These are phyloP conservation scores for Diaporthe amygdali DNA, from an alignment of 2,329 filamentous ascomycete genomes.

Conservation along the genomic window DNA sequence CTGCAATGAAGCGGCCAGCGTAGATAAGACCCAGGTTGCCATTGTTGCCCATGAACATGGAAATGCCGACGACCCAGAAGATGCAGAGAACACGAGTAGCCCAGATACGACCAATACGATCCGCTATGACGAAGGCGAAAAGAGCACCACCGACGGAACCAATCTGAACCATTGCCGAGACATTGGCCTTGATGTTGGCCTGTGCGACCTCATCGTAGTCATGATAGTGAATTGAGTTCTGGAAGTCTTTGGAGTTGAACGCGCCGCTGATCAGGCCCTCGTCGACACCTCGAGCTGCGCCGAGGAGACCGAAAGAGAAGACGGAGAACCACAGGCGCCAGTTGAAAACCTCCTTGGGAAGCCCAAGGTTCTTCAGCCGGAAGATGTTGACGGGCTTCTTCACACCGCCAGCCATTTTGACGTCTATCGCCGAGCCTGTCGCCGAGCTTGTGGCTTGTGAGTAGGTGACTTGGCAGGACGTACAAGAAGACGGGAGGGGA, in stretches of 20 bases:
- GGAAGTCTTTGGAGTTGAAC: constrained; percentile 70
- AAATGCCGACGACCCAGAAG: constrained; percentile 63
- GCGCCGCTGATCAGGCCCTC: constrained; percentile 79
- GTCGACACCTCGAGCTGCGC: constrained; percentile 79
- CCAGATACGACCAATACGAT: constrained; percentile 67
- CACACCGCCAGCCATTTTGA: constrained; percentile 53
- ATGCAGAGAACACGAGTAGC: constrained; percentile 63
- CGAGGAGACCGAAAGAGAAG: constrained; percentile 75
- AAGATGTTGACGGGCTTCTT: constrained; percentile 69
- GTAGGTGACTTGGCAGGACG: neutral
- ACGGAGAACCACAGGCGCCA: constrained; percentile 82
- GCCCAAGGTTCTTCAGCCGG: constrained; percentile 65
- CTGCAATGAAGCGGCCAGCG: constrained; percentile 69
- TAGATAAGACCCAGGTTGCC: constrained; percentile 64
- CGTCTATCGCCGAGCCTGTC: constrained; percentile 8
- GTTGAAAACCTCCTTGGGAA: constrained; percentile 75
- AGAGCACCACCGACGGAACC: constrained; percentile 76
- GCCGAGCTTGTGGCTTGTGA: constrained; percentile 1
- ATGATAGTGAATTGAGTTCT: constrained; percentile 61
- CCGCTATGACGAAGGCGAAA: constrained; percentile 64
- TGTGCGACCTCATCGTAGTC: constrained; percentile 56
- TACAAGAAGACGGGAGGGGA: neutral
- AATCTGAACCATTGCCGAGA: constrained; percentile 82
- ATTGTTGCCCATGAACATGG: constrained; percentile 61
- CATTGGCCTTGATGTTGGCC: constrained; percentile 76